These are phyloP conservation scores for Monilinia vaccinii-corymbosi DNA, from an alignment of 2,329 filamentous ascomycete species.

Conservation along the genomic window DNA sequence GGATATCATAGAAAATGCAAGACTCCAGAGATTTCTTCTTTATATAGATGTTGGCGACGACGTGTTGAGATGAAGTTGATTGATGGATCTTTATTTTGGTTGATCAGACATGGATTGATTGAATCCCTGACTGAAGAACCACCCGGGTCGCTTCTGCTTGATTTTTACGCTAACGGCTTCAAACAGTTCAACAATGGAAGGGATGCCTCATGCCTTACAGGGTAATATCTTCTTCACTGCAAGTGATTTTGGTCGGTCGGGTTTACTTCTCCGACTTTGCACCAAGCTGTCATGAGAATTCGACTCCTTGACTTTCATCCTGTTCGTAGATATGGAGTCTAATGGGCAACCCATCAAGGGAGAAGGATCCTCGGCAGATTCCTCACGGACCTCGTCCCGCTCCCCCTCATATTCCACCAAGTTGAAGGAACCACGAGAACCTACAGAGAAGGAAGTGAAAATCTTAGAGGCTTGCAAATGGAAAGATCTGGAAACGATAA, in stretches of 20 bases:
- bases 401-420: neutral
- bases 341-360: constrained; percentile 20
- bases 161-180: neutral
- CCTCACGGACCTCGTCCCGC: constrained; percentile 9
- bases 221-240: neutral
- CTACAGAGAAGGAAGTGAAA: constrained; percentile 33
- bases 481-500: constrained; percentile 47
- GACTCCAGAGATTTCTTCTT: neutral
- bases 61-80: neutral
- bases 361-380: constrained; percentile 8
- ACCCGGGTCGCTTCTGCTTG: constrained; percentile 2
- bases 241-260: neutral
- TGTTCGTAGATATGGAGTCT: constrained; percentile 27
- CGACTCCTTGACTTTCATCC: constrained; percentile 19
- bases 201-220: neutral
- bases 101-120: constrained; percentile 7
- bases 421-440: neutral
- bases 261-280: neutral
- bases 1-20: constrained; percentile 1
- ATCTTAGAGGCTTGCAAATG: constrained; percentile 53
- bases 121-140: neutral
- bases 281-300: constrained; percentile 19
- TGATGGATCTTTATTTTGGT: constrained; percentile 16
- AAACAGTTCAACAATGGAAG: neutral
- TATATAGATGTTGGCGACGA: neutral